Evolutionary conservation across 139 green algal genomes (phyloP).

Genomic region (Haematococcus lacustris): DNA sequence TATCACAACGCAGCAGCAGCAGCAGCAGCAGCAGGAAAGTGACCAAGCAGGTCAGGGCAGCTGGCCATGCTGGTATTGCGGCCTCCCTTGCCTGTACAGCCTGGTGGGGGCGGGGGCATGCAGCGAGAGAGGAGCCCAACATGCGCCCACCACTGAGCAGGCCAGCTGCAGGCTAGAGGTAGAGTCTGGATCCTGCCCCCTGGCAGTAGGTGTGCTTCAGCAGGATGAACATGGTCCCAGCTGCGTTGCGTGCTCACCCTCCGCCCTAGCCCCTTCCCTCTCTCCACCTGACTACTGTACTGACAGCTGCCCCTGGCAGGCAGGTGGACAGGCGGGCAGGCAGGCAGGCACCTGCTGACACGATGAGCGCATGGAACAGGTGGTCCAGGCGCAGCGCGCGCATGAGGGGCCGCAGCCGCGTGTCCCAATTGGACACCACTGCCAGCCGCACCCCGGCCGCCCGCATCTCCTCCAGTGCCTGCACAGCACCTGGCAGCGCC

Average conservation of each 20-base stretch:
- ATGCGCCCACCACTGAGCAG: neutral
- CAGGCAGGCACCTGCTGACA: constrained; percentile 37
- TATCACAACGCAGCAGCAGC: neutral
- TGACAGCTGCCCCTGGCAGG: neutral
- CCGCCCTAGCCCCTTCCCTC: neutral
- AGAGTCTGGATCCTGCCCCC: neutral
- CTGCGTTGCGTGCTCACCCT: neutral
- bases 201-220: neutral
- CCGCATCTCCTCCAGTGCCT: constrained; percentile 47
- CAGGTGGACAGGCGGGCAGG: neutral
- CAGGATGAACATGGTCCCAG: too few species aligned
- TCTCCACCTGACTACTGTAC: neutral
- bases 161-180: neutral
- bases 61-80: too few species aligned
- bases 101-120: neutral
- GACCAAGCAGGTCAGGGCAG: neutral
- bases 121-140: too few species aligned
- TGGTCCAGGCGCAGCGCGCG: constrained; percentile 33
- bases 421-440: constrained; percentile 90
- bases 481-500: constrained; percentile 42
- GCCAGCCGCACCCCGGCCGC: constrained; percentile 48
- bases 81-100: too few species aligned
- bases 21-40: neutral
- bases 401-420: constrained; percentile 46
- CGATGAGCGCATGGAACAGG: constrained; percentile 75